phyloP scores from a whole-genome alignment of 1,139 yeast species.

The Komagataea norvegica region DNA sequence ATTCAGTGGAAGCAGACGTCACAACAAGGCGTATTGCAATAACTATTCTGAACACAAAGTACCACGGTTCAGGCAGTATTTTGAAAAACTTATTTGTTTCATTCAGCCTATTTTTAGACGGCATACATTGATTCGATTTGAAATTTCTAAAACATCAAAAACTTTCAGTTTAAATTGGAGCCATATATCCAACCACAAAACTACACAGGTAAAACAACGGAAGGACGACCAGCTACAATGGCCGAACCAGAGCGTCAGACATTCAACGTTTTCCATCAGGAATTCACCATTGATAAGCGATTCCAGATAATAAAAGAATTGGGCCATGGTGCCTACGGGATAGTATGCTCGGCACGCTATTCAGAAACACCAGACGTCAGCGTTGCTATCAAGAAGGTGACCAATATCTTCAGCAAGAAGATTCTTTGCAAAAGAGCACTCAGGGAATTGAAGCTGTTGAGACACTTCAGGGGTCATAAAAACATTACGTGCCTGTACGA shows the following conservation, averaged over 20 bases:
- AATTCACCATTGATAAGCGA: slow-evolving; percentile 79
- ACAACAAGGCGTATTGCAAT: too few species aligned
- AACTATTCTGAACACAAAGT: too few species aligned
- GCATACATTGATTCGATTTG: too few species aligned
- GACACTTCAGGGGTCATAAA: slow-evolving; percentile 89
- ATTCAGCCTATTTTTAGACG: not conserved
- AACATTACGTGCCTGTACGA: slow-evolving; percentile 93
- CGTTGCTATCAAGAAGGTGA: slow-evolving; percentile 94
- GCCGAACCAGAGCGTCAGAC: slow-evolving; percentile 35
- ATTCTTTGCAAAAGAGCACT: slow-evolving; percentile 85
- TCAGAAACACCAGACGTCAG: slow-evolving; percentile 62
- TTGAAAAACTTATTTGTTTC: not conserved
- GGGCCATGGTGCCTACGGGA: slow-evolving; percentile 97
- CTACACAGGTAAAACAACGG: too few species aligned
- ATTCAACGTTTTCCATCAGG: slow-evolving; percentile 78
- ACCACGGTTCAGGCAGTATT: too few species aligned
- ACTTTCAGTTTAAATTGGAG: too few species aligned
- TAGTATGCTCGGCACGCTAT: slow-evolving; percentile 90
- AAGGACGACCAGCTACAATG: slow-evolving; percentile 11
- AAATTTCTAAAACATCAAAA: too few species aligned
- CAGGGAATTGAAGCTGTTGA: slow-evolving; percentile 79
- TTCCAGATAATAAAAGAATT: slow-evolving; percentile 84
- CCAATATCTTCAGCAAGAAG: slow-evolving; percentile 85
- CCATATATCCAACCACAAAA: too few species aligned
- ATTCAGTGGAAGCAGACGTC: too few species aligned